Evolutionary conservation across 345 rosid species (phyloP).

Genomic region (Eucalyptus cloeziana): DNA sequence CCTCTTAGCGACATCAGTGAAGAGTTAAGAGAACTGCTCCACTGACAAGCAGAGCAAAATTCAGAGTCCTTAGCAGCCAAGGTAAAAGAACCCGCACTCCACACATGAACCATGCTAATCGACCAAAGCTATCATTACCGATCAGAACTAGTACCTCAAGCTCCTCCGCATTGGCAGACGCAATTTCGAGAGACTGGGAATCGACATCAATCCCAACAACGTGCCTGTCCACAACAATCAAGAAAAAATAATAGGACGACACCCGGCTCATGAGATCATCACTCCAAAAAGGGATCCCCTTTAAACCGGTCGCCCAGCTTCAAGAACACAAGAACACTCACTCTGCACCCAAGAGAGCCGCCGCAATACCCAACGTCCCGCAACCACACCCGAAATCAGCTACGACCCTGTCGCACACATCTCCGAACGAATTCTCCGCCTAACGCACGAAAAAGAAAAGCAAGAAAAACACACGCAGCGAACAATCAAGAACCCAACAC

Average conservation of each 20-base stretch:
- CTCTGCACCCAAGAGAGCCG: slow-evolving; percentile 88
- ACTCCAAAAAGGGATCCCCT: background rate
- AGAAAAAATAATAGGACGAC: background rate
- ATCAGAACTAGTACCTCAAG: slow-evolving; percentile 45
- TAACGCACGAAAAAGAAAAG: background rate
- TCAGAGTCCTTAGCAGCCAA: background rate
- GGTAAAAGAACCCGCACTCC: background rate
- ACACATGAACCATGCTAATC: background rate
- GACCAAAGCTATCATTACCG: background rate
- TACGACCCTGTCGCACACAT: slow-evolving; percentile 55
- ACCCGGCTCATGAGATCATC: background rate
- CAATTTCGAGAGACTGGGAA: slow-evolving; percentile 62
- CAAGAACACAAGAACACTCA: slow-evolving; percentile 12
- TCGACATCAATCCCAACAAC: slow-evolving; percentile 81
- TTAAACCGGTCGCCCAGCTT: background rate
- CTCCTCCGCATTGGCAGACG: slow-evolving; percentile 64
- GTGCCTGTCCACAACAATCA: slow-evolving; percentile 25
- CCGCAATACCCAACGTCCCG: slow-evolving; percentile 80
- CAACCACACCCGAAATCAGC: slow-evolving; percentile 98
- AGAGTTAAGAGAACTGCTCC: background rate
- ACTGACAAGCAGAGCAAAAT: background rate
- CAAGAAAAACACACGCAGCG: background rate
- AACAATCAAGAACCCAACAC: background rate
- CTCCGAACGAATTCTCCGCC: slow-evolving; percentile 93
- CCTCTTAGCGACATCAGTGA: background rate